phyloP scores from a whole-genome alignment of 1,284 basidiomycete genomes.

The Leccinum solheimii region DNA sequence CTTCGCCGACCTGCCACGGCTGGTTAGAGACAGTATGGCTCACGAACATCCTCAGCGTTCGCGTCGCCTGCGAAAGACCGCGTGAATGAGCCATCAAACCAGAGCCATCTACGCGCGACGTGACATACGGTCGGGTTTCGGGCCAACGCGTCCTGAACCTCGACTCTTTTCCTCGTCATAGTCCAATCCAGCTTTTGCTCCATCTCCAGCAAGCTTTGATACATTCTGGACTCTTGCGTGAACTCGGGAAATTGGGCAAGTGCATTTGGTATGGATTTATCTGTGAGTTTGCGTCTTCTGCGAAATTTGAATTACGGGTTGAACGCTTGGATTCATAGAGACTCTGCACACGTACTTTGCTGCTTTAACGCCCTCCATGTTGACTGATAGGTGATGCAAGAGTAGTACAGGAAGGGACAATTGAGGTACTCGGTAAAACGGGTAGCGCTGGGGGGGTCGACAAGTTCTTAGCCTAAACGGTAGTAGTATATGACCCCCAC shows the following conservation, averaged over 20 bases:
- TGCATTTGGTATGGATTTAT: conserved; percentile 75
- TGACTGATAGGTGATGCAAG: conserved; percentile 33
- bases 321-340: not conserved
- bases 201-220: conserved; percentile 83
- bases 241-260: conserved; percentile 69
- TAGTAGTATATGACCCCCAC: not conserved
- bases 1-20: conserved; percentile 66
- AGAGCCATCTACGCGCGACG: not conserved
- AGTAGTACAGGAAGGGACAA: not conserved
- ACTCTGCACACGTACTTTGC: conserved; percentile 33
- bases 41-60: conserved; percentile 86
- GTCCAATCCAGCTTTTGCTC: conserved; percentile 96
- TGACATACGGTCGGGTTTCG: conserved; percentile 55
- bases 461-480: not conserved
- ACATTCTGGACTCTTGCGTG: conserved; percentile 81
- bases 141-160: conserved; percentile 81
- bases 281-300: conserved; percentile 79
- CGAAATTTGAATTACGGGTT: not conserved
- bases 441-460: not conserved
- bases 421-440: not conserved
- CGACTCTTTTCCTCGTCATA: conserved; percentile 85
- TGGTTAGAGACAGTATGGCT: conserved; percentile 90
- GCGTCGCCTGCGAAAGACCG: conserved; percentile 59
- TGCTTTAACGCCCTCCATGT: conserved; percentile 37
- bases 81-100: conserved; percentile 2